Conservation (phyloP, 805 yeast species). For the Limtongia smithiae region DNA sequence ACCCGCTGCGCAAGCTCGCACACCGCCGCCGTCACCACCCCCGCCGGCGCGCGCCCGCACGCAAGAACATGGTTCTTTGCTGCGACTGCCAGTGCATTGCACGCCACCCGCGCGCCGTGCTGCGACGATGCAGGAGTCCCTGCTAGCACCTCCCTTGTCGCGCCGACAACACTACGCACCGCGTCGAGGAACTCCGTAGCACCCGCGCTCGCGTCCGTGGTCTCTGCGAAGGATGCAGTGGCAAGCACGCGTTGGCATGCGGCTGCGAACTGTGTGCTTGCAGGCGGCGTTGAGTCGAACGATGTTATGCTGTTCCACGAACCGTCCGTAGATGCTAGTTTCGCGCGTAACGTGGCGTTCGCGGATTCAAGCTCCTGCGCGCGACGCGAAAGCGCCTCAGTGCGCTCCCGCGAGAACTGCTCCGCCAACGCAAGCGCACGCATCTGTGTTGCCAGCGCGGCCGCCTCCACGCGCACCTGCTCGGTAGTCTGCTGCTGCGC, state of each 20-base stretch:
- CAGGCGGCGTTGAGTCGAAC: too few species aligned
- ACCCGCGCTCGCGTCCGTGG: constrained; percentile 4
- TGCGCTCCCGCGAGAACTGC: constrained; percentile 18
- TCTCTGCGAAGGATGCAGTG: constrained; percentile 30
- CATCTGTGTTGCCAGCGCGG: constrained; percentile 39
- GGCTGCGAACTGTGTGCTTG: background rate
- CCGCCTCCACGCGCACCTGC: constrained; percentile 40
- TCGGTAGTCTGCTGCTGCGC: constrained; percentile 39
- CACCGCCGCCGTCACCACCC: constrained; percentile 24
- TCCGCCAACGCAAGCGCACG: constrained; percentile 36
- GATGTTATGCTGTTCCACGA: too few species aligned
- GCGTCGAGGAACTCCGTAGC: constrained; percentile 30
- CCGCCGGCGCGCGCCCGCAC: constrained; percentile 14
- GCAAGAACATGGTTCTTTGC: constrained; percentile 15
- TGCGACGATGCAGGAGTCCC: constrained; percentile 10
- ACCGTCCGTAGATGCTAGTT: too few species aligned
- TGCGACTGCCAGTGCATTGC: constrained; percentile 19
- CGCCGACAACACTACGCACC: constrained; percentile 37
- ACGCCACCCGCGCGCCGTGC: constrained; percentile 3
- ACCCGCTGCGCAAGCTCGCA: constrained; percentile 12
- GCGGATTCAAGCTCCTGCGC: constrained; percentile 36
- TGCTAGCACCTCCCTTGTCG: constrained; percentile 33
- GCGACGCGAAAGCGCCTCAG: constrained; percentile 29
- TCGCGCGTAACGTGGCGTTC: constrained; percentile 29
- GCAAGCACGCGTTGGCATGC: constrained; percentile 36